phyloP scores from a whole-genome alignment of 139 green algal genomes.

The Chlorella sp. region DNA sequence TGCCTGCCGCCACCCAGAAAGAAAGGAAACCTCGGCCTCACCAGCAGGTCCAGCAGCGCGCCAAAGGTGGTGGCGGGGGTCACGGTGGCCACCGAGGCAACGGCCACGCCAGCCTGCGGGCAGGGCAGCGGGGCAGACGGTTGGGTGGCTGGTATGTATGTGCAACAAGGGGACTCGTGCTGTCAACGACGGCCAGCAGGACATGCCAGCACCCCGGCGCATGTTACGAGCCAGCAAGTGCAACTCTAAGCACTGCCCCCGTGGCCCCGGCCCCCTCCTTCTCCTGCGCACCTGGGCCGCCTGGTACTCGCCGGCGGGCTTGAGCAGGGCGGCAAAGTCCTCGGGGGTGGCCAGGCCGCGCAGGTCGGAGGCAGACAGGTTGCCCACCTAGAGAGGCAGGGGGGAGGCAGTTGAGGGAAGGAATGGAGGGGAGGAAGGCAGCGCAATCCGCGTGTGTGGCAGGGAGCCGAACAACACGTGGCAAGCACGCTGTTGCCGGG shows the following conservation, averaged over 20 bases:
- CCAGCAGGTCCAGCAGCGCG: slow-evolving; percentile 18
- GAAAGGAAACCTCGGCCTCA: not conserved
- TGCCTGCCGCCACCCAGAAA: not conserved
- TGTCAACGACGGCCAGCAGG: no score
- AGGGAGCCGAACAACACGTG: no score
- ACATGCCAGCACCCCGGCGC: no score
- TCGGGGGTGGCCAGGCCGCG: slow-evolving; percentile 26
- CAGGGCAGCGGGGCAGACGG: no score
- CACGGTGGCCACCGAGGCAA: not conserved
- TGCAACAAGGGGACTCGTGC: no score
- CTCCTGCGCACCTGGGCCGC: not conserved
- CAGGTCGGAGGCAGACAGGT: slow-evolving; percentile 29
- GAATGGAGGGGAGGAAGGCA: no score
- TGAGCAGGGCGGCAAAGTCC: slow-evolving; percentile 32
- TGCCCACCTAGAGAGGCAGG: slow-evolving; percentile 33
- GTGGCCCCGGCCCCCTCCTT: not conserved
- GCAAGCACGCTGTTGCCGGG: no score
- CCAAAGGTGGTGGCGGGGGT: slow-evolving; percentile 19
- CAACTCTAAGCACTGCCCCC: not conserved
- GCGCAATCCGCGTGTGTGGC: not conserved
- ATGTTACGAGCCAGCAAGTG: not conserved
- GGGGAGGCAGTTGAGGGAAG: not conserved
- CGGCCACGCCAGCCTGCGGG: not conserved
- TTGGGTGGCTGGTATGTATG: no score
- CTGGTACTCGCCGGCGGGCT: slow-evolving; percentile 30